Evolutionary conservation across 75 land plant genomes (phyloP), one percentile per base, ranked within the genome.

Genomic region (Picea sitchensis): DNA sequence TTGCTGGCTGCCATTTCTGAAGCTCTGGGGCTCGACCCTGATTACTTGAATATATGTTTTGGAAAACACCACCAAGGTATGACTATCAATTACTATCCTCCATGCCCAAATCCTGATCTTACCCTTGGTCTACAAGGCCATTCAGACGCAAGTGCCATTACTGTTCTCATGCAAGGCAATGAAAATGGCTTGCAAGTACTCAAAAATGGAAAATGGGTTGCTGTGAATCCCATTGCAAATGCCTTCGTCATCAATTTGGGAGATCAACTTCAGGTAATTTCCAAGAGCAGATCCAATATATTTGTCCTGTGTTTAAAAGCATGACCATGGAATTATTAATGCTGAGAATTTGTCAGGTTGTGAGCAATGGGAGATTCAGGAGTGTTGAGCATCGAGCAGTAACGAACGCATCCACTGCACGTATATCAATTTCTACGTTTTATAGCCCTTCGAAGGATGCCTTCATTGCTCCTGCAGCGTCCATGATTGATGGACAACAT

Each of bases 1-100:
- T 77, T 86, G 14, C 64, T 91, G 26, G 88, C 77, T 26, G 81
- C 84, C 17, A 82, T 89, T n/a, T 85, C 93, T 14, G 91, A 91
- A 80, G 82, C 86, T 77, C 76, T 89, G 23, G 91, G 93, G 2
- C 58, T 89, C 5, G 3, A 0, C 0, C 65, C 57, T 18, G 77
- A 83, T 17, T 61, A 81, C 79, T 79, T 89, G 14, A 75, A 65
- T 15, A 83, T 71, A 31, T 75, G 75, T 1, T 15, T 89, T 34
- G 87, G 93, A 41, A 41, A 41, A 3, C 44, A 41, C 14, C 83
- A 77, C 3, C 82, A 30, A 21, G 0, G 54, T 11, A 14, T 83
- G 44, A 17, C 31, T 14, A 6, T 83, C 36, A 83, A 84, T 58
- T 77, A 82, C 80, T 81, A 84, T 77, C 84, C 86, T 41, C 74